Conservation (phyloP, 2,329 filamentous ascomycete genomes). For the Fusarium luffae region DNA sequence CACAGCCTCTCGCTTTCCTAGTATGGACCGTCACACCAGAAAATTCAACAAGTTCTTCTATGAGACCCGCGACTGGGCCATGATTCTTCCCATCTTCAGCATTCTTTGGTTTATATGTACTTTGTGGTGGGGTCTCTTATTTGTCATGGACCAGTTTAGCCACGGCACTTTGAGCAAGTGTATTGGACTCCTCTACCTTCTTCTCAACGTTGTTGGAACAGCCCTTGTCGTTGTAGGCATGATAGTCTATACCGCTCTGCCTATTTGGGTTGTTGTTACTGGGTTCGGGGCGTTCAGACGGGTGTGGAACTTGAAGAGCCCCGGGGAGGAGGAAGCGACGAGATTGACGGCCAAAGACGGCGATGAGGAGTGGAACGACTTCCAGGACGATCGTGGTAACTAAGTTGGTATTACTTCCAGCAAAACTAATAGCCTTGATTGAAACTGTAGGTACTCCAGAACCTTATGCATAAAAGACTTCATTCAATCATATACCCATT, state of each 20-base stretch:
- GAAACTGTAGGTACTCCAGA: conserved; percentile 11
- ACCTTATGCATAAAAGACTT: conserved; percentile 15
- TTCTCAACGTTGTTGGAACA: background rate
- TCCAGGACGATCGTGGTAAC: conserved; percentile 18
- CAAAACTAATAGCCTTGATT: conserved; percentile 8
- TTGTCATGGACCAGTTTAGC: conserved; percentile 15
- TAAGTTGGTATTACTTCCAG: background rate
- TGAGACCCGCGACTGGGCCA: conserved; percentile 28
- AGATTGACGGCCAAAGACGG: conserved; percentile 16
- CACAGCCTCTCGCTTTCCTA: conserved; percentile 26
- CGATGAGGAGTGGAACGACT: conserved; percentile 19
- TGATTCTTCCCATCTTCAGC: conserved; percentile 30
- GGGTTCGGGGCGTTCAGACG: conserved; percentile 26
- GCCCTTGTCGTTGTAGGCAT: conserved; percentile 4
- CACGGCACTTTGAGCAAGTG: background rate
- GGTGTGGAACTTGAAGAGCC: conserved; percentile 17
- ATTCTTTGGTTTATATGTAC: conserved; percentile 27
- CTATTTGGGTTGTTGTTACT: conserved; percentile 30
- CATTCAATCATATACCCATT: conserved; percentile 13
- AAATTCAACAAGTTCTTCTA: conserved; percentile 32
- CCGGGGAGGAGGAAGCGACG: conserved; percentile 20
- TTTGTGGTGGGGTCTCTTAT: conserved; percentile 1
- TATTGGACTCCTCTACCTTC: conserved; percentile 2
- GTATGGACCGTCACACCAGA: background rate
- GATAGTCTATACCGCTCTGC: conserved; percentile 5